Evolutionary conservation across 2,329 filamentous ascomycete species (phyloP), one percentile per base, ranked within the genome.

Genomic region (Capronia americana): DNA sequence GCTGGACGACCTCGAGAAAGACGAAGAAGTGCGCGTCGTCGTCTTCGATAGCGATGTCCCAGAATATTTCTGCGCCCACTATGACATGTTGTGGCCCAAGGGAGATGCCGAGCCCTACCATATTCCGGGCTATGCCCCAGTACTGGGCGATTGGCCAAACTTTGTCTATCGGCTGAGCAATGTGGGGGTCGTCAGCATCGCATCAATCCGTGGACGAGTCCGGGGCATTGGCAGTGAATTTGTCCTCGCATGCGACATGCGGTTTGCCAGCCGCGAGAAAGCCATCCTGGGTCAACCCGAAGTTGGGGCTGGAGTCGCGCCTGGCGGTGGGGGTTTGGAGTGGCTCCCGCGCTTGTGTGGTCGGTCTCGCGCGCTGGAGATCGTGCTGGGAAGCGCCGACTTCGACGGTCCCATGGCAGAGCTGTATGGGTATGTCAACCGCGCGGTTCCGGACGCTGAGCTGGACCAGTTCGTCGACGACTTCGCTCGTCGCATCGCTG

Each of bases 31-130:
- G 28, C 54, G 54, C 26, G 54, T 57, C 26, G 23, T 57, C n/a
- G 54, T 57, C 54, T 57, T 57, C 14, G 54, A 57, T 24, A 57
- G 54, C 54, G 54, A 57, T n/a, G 54, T 57, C 12, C 28, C 54
- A 3, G 54, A 57, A 11, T 57, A 57, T 38, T 57, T 57, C 30
- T 57, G 54, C n/a, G 54, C 54, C n/a, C 54, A 57, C 23, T 57
- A 57, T 34, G 54, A 57, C 54, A n/a, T 57, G 54, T 23, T 30
- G 14, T 57, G 54, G 54, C 54, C 54, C 23, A 57, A 57, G 26
- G 54, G 30, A 57, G 28, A 20, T 24, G 54, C 26, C 12, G 26
- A 57, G 2, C 44, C 44, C 44, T 48, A 48, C 44, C 44, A 20
- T 17, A 57, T 57, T 7, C 54, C 54, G 23, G 54, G 54, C 26